These are phyloP conservation scores for Gossypium gossypioides DNA, from an alignment of 441 rosid genomes.

Conservation along the genomic window DNA sequence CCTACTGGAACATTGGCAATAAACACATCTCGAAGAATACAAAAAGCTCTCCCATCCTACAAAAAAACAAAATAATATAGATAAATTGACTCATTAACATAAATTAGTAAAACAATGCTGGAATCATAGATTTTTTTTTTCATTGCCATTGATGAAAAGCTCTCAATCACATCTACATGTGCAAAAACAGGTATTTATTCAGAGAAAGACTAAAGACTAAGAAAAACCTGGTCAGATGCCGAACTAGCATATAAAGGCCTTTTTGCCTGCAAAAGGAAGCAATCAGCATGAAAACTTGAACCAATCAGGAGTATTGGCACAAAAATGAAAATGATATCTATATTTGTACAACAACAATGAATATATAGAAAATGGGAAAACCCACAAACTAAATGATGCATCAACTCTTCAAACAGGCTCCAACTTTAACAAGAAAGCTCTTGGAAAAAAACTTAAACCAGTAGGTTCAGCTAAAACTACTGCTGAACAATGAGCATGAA, in stretches of 20 bases:
- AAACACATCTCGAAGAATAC: constrained; percentile 63
- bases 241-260: constrained; percentile 30
- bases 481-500: background rate
- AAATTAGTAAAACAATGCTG: constrained; percentile 1
- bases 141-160: background rate
- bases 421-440: background rate
- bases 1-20: constrained; percentile 90
- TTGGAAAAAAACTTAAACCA: background rate
- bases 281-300: background rate
- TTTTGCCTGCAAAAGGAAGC: constrained; percentile 43
- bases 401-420: background rate
- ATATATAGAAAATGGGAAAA: background rate
- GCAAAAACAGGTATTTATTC: background rate
- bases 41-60: constrained; percentile 61
- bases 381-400: background rate
- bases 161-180: background rate
- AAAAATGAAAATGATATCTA: background rate
- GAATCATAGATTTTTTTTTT: background rate
- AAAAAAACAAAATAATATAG: constrained; percentile 1
- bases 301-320: constrained; percentile 1
- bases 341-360: background rate
- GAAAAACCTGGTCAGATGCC: constrained; percentile 40
- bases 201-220: background rate
- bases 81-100: background rate
- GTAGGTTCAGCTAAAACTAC: background rate